A percentile compares a stretch with the other conserved stretches of the same genome.
Evolutionary conservation across 208 protist species (phyloP).

Genomic region (Sergeia podlipaevii): DNA sequence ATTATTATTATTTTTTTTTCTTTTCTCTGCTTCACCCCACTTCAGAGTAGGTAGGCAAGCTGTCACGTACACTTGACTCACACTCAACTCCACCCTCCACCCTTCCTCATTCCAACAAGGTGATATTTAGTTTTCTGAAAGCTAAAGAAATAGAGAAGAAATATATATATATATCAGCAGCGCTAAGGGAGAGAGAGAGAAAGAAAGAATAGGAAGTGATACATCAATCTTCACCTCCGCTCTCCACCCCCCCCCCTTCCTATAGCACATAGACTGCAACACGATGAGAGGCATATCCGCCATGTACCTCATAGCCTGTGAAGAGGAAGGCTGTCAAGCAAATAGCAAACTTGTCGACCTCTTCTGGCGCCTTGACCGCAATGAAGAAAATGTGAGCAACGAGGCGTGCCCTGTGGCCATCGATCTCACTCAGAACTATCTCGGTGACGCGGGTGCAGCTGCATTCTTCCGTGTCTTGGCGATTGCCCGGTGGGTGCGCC

Average conservation of each 20-base stretch:
- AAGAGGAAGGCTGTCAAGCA: slow-evolving; percentile 47
- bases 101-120: no score
- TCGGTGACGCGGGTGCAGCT: slow-evolving; percentile 65
- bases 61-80: no score
- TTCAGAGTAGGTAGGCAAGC: no score
- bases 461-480: slow-evolving; percentile 58
- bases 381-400: not conserved
- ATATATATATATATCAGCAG: no score
- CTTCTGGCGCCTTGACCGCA: slow-evolving; percentile 44
- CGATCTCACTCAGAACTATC: slow-evolving; percentile 48
- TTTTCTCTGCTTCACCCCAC: no score
- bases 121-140: no score
- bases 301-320: slow-evolving; percentile 64
- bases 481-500: slow-evolving; percentile 59
- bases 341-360: slow-evolving; percentile 54
- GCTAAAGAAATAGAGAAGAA: no score
- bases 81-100: no score
- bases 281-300: slow-evolving; percentile 57
- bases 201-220: no score
- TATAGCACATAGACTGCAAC: not conserved
- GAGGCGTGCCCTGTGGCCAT: slow-evolving; percentile 19
- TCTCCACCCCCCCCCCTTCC: not conserved
- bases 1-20: no score
- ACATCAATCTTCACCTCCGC: not conserved
- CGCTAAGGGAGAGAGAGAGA: no score